Evolutionary conservation across 306 rosid species (phyloP), one percentile per base, ranked within the genome.

Genomic region (Arachis hypogaea): DNA sequence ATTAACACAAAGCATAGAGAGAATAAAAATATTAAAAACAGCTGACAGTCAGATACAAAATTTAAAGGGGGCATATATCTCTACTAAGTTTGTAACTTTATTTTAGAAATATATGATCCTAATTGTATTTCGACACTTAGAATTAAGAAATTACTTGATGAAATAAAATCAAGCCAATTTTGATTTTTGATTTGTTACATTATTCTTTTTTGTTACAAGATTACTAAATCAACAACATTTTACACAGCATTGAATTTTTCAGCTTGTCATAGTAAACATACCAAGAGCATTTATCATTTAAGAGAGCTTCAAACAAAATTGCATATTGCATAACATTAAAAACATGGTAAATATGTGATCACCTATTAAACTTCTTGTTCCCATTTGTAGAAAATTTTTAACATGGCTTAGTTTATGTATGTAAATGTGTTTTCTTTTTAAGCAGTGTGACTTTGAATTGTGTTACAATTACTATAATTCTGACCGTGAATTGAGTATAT

Each of bases 361-460:
- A 92, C 87, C 91, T 86, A 30, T 80, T 51, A 76, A 71, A 73
- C 59, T 84, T 80, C 52, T 77, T 77, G 43, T 76, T 78, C 7
- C 54, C 80, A 38, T 9, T 22, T 22, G 28, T 0, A 22, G 28
- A 0, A 22, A 22, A 22, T 0, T 22, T 22, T 1, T 1, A 22
- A 0, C 28, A 22, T 22, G 28, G 28, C 28, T 22, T 22, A 22
- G 28, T 22, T 22, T 22, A 22, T 22, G 28, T 22, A 22, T 22
- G 1, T 22, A 22, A 22, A 1, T 22, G 1, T 22, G 28, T 22
- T 22, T 22, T 22, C 28, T 1, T 22, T 22, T 22, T 22, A 22
- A 22, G 28, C 28, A 22, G 28, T 22, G 28, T 22, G 28, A 22
- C 28, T 33, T 33, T 33, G 38, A 33, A 33, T 33, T 33, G 38